Evolutionary conservation across 2,329 filamentous ascomycete genomes (phyloP).

Genomic region (Aspergillus japonicus): DNA sequence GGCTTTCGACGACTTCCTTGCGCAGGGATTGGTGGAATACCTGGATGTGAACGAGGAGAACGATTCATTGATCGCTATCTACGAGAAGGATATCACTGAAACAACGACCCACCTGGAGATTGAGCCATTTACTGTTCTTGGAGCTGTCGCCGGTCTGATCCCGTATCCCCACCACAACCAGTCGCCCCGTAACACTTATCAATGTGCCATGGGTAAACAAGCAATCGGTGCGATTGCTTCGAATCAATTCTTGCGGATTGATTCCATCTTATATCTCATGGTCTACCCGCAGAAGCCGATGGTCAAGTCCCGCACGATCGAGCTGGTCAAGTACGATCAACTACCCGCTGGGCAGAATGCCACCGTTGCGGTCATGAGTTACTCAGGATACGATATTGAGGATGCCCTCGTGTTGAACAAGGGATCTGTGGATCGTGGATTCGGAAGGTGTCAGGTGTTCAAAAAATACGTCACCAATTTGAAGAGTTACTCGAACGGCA

Average conservation of each 20-base stretch:
- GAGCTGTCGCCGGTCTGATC: slow-evolving; percentile 92
- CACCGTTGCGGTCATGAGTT: slow-evolving; percentile 98
- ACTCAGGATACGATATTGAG: slow-evolving; percentile 98
- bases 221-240: slow-evolving; percentile 97
- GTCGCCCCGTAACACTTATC: slow-evolving; percentile 96
- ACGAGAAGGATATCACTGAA: slow-evolving; percentile 77
- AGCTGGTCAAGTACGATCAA: slow-evolving; percentile 95
- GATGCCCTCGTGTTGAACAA: slow-evolving; percentile 97
- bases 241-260: slow-evolving; percentile 96
- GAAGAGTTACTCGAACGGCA: slow-evolving; percentile 83
- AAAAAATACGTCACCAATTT: slow-evolving; percentile 86
- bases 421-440: slow-evolving; percentile 89
- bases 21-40: slow-evolving; percentile 88
- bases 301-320: slow-evolving; percentile 95
- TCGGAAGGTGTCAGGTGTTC: slow-evolving; percentile 97
- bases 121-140: slow-evolving; percentile 94
- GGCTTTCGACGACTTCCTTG: slow-evolving; percentile 92
- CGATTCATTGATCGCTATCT: slow-evolving; percentile 87
- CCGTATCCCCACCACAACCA: slow-evolving; percentile 99
- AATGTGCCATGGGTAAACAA: slow-evolving; percentile 99
- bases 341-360: slow-evolving; percentile 95
- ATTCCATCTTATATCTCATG: slow-evolving; percentile 92
- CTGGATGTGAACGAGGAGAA: slow-evolving; percentile 98
- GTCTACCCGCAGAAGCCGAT: slow-evolving; percentile 97
- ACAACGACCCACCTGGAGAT: slow-evolving; percentile 94